Evolutionary conservation across 768 basidiomycete genomes (phyloP), one percentile per base, ranked within the genome.

Genomic region (Hygrocybe coccinea): DNA sequence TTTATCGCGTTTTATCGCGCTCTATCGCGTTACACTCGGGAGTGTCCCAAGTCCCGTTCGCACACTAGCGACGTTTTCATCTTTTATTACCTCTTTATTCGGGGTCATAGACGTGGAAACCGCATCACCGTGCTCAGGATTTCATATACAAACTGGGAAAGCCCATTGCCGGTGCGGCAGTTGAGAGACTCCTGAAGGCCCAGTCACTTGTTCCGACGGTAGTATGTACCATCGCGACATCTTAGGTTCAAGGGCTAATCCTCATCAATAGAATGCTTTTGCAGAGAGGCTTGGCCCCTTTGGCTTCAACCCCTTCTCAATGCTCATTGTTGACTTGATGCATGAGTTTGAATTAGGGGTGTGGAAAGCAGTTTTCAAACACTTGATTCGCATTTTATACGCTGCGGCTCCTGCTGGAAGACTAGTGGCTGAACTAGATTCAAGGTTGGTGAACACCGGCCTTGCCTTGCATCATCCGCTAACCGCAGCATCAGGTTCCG

Each of bases 401-500:
- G 56, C 56, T 12, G 29, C 50, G 5, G 29, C 33, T 52, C 7
- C 33, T 7, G 50, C 5, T 35, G 50, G 33, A 36, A 7, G n/a
- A 21, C 22, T 50, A 35, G 37, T 70, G 21, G 60, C 60, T 11
- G 50, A 57, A 34, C 53, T 71, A 3, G 60, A 71, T 25, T 12
- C 52, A 15, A 37, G 65, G 69, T 54, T 22, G 10, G 14, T 22
- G 6, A 15, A 8, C 9, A 11, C 19, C 19, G 7, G 10, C 6
- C 14, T 11, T 50, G 15, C 35, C 15, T 25, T 15, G 34, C 5
- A 8, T 8, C 17, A 5, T 22, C 5, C n/a, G n/a, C 10, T 69
- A 45, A 29, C 25, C 12, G 38, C 15, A 12, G 34, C 19, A 38
- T 2, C 17, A 70, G 69, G 19, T 74, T 64, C 53, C 63, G 65